Conservation (phyloP, 208 protist genomes). For the Balamuthia mandrillaris region DNA sequence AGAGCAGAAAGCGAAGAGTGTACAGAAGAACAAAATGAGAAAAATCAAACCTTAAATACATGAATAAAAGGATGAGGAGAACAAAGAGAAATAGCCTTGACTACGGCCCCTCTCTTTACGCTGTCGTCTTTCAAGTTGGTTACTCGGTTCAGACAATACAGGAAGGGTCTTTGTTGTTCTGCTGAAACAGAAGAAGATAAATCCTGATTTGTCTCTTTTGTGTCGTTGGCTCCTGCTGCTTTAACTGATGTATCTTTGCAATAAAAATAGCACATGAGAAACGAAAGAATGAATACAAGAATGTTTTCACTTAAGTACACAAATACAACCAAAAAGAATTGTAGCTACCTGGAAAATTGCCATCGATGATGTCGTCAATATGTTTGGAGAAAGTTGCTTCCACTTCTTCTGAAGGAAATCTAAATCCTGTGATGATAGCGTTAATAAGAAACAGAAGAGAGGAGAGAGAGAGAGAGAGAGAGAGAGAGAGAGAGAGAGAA, state of each 20-base stretch:
- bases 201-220: background rate
- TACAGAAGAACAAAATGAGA: no score
- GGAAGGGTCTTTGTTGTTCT: slow-evolving; percentile 2
- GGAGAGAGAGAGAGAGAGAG: background rate
- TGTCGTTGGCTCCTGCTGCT: no score
- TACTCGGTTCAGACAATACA: slow-evolving; percentile 65
- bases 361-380: slow-evolving; percentile 28
- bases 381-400: slow-evolving; percentile 43
- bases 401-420: slow-evolving; percentile 12
- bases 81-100: slow-evolving; percentile 68
- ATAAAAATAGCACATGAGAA: no score
- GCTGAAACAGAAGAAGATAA: background rate
- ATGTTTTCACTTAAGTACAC: no score
- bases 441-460: background rate
- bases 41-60: slow-evolving; percentile 55
- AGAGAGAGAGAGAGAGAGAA: background rate
- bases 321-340: background rate
- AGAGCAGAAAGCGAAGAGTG: background rate
- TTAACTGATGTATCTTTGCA: no score
- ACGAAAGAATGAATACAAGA: no score
- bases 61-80: slow-evolving; percentile 54
- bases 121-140: slow-evolving; percentile 55
- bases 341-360: background rate
- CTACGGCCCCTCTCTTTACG: slow-evolving; percentile 60
- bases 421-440: slow-evolving; percentile 23